phyloP scores from a whole-genome alignment of 495 filamentous ascomycete species.

The Friedmanniomyces simplex region DNA sequence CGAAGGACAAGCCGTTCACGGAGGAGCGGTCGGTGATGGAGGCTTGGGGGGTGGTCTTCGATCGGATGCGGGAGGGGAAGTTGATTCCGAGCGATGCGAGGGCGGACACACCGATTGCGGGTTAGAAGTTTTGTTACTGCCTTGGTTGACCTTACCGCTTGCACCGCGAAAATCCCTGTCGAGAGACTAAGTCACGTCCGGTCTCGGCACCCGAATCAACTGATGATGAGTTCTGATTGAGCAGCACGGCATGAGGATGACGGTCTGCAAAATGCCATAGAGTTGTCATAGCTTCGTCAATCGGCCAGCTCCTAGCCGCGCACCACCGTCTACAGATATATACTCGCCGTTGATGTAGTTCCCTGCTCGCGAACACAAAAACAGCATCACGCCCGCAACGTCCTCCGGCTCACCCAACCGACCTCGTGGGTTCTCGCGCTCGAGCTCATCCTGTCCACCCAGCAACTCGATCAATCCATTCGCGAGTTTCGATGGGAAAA shows the following conservation, averaged over 20 bases:
- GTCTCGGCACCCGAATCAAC: too few species aligned
- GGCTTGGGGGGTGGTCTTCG: constrained; percentile 27
- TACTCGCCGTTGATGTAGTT: constrained; percentile 43
- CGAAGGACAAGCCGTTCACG: constrained; percentile 18
- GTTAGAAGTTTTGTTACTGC: neutral
- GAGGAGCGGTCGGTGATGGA: constrained; percentile 23
- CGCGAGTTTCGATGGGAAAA: constrained; percentile 37
- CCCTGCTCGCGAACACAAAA: constrained; percentile 59
- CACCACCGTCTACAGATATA: constrained; percentile 16
- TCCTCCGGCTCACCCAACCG: constrained; percentile 63
- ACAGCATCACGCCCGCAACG: constrained; percentile 67
- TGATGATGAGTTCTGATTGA: too few species aligned
- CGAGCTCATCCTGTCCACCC: constrained; percentile 46
- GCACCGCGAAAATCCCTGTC: too few species aligned
- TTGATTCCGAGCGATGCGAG: constrained; percentile 22
- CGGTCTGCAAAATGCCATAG: too few species aligned
- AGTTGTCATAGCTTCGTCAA: constrained; percentile 13
- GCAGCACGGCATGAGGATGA: too few species aligned
- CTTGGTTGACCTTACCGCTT: too few species aligned
- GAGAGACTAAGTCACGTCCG: too few species aligned
- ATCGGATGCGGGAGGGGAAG: constrained; percentile 25
- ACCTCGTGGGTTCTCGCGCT: constrained; percentile 53
- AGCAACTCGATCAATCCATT: constrained; percentile 34
- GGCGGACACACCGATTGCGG: neutral
- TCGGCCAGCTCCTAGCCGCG: constrained; percentile 10